A percentile compares a stretch with the other conserved stretches of the same genome.
These are phyloP conservation scores for Hydrangea macrophylla DNA, from an alignment of 148 eudicot species.

Conservation along the genomic window DNA sequence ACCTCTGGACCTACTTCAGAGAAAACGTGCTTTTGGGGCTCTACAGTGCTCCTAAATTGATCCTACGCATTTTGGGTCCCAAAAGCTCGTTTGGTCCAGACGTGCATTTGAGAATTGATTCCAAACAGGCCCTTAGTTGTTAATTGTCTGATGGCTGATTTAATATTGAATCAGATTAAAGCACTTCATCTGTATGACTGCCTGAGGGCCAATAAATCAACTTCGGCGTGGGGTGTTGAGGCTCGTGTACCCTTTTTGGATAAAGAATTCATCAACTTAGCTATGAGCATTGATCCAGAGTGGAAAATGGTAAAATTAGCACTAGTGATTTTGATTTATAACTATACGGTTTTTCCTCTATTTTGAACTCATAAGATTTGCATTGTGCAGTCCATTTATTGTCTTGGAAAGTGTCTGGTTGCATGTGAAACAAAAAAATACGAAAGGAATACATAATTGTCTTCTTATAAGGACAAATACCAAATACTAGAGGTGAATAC, in stretches of 20 bases:
- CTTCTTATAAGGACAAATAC: neutral
- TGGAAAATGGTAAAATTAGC: slow-evolving; percentile 74
- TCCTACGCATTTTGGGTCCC: too few relatives aligned
- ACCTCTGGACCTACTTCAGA: too few relatives aligned
- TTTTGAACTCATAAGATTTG: neutral
- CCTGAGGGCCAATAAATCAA: slow-evolving; percentile 93
- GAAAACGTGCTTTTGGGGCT: too few relatives aligned
- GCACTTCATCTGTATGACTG: slow-evolving; percentile 95
- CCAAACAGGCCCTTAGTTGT: too few relatives aligned
- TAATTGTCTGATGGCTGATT: slow-evolving; percentile 15
- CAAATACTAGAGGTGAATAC: neutral
- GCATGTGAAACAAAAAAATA: neutral
- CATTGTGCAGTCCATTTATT: neutral
- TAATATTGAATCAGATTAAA: slow-evolving; percentile 62
- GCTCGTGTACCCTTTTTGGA: slow-evolving; percentile 98
- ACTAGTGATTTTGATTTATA: neutral
- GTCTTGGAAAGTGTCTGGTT: neutral
- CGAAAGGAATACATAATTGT: neutral
- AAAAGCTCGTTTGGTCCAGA: too few relatives aligned
- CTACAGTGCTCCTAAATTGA: too few relatives aligned
- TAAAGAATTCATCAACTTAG: slow-evolving; percentile 80
- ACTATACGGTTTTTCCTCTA: neutral
- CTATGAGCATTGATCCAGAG: slow-evolving; percentile 94
- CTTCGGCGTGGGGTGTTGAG: slow-evolving; percentile 99
- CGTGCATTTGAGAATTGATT: too few relatives aligned